Evolutionary conservation across 768 basidiomycete species (phyloP).

Genomic region (Postia placenta): DNA sequence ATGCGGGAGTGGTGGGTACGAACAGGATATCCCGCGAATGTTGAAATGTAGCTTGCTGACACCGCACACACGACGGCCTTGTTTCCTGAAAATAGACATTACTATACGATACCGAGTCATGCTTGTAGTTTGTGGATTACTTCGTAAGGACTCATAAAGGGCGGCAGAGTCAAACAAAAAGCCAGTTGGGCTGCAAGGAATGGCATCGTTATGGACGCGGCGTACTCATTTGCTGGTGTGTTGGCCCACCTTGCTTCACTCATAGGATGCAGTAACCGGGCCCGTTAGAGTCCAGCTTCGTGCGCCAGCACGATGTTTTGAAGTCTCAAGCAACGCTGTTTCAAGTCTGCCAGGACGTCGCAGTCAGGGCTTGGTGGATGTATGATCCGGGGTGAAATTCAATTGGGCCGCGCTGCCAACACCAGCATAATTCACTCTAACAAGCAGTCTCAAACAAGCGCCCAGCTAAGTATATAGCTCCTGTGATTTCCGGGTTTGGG

Average conservation of each 20-base stretch:
- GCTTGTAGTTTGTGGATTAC: conserved; percentile 35
- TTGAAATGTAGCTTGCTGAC: conserved; percentile 87
- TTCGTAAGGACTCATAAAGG: conserved; percentile 61
- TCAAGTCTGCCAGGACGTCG: too few relatives aligned
- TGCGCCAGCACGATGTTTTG: conserved; percentile 50
- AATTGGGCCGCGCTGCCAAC: too few relatives aligned
- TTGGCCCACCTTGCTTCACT: conserved; percentile 60
- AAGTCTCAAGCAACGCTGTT: not conserved
- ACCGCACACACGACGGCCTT: conserved; percentile 88
- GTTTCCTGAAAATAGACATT: conserved; percentile 51
- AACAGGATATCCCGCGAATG: conserved; percentile 87
- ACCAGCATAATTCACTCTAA: too few relatives aligned
- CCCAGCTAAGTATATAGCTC: too few relatives aligned
- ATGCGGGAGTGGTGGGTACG: conserved; percentile 8
- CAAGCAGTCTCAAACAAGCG: too few relatives aligned
- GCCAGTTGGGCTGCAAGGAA: conserved; percentile 48
- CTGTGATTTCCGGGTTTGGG: too few relatives aligned
- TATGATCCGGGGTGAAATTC: too few relatives aligned
- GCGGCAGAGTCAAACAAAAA: conserved; percentile 57
- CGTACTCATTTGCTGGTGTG: not conserved
- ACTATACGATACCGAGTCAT: too few relatives aligned
- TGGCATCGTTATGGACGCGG: not conserved
- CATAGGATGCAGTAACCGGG: conserved; percentile 64
- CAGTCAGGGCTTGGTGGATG: too few relatives aligned
- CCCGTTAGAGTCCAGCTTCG: conserved; percentile 69